phyloP scores from a whole-genome alignment of 768 basidiomycete species.

The Hydnum rufescens region DNA sequence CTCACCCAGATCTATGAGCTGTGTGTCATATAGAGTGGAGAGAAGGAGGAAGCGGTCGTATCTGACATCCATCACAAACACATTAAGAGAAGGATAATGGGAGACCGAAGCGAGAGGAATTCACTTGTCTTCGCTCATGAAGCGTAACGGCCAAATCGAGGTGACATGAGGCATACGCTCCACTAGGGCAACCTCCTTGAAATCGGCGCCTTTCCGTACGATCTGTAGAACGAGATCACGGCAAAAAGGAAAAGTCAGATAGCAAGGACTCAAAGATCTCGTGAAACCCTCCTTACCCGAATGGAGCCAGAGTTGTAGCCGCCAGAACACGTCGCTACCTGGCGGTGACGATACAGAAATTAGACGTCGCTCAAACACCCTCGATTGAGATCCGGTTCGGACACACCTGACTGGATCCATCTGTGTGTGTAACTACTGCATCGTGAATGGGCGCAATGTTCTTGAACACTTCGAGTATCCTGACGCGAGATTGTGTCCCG shows the following conservation, averaged over 20 bases:
- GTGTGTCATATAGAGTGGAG: slow-evolving; percentile 36
- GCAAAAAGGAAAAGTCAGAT: neutral
- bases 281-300: slow-evolving; percentile 22
- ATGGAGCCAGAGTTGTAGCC: slow-evolving; percentile 56
- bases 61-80: slow-evolving; percentile 11
- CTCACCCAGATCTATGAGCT: slow-evolving; percentile 31
- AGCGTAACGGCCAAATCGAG: slow-evolving; percentile 40
- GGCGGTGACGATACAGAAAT: slow-evolving; percentile 27
- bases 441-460: slow-evolving; percentile 77
- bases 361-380: neutral
- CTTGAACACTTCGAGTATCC: slow-evolving; percentile 40
- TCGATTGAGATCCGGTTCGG: slow-evolving; percentile 2
- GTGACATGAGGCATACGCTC: slow-evolving; percentile 38
- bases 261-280: neutral
- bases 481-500: slow-evolving; percentile 21
- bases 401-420: slow-evolving; percentile 47
- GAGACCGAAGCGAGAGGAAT: slow-evolving; percentile 3
- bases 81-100: slow-evolving; percentile 6
- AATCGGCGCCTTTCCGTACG: slow-evolving; percentile 65
- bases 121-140: slow-evolving; percentile 23
- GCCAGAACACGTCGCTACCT: slow-evolving; percentile 76
- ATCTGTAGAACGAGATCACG: neutral
- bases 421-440: slow-evolving; percentile 52
- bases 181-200: slow-evolving; percentile 40
- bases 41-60: slow-evolving; percentile 30